Base-by-base conservation (phyloP, 2,329 filamentous ascomycete species). In the Fusarium irregulare region DNA sequence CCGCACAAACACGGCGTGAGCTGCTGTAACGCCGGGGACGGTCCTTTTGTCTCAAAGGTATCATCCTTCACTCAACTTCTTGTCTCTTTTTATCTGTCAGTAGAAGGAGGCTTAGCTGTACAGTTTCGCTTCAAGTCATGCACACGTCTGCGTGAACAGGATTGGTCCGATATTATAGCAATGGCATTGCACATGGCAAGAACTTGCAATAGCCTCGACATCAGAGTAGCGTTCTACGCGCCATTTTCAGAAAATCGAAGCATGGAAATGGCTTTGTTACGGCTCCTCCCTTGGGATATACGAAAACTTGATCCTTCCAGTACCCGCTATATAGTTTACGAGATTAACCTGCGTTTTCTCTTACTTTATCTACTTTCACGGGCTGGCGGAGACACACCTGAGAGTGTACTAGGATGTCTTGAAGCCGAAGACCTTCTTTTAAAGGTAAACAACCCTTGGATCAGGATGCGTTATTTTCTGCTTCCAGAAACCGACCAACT, bases 391-490 rank as follows among this genome's bases (percentile, higher is more conserved):
- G 20, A 7, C 18, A 12, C 18, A 8, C 7, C 11, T 3, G 13
- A 23, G 2, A n/a, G 4, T 0, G 14, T 10, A 1, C n/a, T 32
- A 4, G 2, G 4, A 32, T 0, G 2, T 7, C 3, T 13, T 2
- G n/a, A 7, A 11, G 40, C 20, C 7, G 0, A 12, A 4, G 20
- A n/a, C 3, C 14, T 44, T 18, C 11, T 44, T 4, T 13, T 4
- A 23, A 44, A 7, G 8, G 9, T 54, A 5, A 23, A 14, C 3
- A 32, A 0, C 7, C 50, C 40, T 0, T 32, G 12, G 4, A 40
- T 54, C 7, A 44, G 8, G 5, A 25, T 54, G 28, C 20, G 37
- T 2, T 28, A 28, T 10, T n/a, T 42, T 21, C 21, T 21, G 21
- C 21, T 21, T 21, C 21, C 21, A 21, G 21, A 21, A 21, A 21